Evolutionary conservation across 176 grass and related monocot species (phyloP).

Genomic region (Phoenix roebelenii): DNA sequence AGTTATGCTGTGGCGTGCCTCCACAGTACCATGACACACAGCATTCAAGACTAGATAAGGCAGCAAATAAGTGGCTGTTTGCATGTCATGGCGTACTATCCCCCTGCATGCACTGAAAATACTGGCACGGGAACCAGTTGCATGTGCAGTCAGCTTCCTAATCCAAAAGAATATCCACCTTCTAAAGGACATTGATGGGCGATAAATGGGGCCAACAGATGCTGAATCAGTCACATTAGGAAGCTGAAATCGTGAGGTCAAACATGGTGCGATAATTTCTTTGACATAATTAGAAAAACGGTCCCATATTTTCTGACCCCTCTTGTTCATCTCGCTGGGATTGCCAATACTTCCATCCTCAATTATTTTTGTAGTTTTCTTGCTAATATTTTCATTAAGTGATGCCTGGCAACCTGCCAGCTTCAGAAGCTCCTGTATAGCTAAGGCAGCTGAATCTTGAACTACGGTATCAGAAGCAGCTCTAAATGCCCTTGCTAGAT

Average conservation of each 20-base stretch:
- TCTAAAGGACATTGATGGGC: conserved; percentile 76
- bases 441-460: conserved; percentile 93
- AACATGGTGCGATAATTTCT: conserved; percentile 94
- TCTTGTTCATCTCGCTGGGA: conserved; percentile 48
- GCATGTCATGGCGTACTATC: conserved; percentile 90
- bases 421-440: conserved; percentile 95
- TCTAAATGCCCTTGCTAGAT: conserved; percentile 94
- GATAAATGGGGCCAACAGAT: conserved; percentile 54
- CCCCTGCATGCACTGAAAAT: conserved; percentile 84
- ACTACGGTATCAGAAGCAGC: conserved; percentile 79
- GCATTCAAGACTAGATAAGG: conserved; percentile 93
- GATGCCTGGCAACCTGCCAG: conserved; percentile 73
- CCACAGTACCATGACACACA: conserved; percentile 75
- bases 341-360: neutral
- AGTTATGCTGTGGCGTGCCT: conserved; percentile 78
- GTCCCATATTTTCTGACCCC: conserved; percentile 71
- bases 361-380: conserved; percentile 6
- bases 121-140: conserved; percentile 62
- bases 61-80: conserved; percentile 78
- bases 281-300: conserved; percentile 90
- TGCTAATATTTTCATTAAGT: conserved; percentile 29
- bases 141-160: conserved; percentile 63
- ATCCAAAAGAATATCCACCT: conserved; percentile 94
- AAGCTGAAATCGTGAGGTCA: conserved; percentile 86
- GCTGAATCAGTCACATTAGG: conserved; percentile 57